A percentile compares a stretch with the other conserved stretches of the same genome.
phyloP scores from a whole-genome alignment of 805 yeast genomes.

The Candida dajiaensis region DNA sequence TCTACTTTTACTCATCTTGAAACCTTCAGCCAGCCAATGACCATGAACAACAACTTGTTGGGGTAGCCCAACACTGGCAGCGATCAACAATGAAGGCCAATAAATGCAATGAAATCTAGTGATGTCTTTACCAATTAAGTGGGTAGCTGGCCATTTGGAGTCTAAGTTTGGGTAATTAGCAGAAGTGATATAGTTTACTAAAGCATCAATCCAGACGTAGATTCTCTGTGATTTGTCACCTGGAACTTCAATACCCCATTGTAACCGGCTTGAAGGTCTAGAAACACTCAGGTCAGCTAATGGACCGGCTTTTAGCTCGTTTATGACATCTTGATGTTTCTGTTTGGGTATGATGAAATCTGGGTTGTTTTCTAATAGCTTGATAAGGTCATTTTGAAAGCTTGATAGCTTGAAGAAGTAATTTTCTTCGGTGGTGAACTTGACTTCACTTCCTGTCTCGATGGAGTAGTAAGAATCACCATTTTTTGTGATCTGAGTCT shows the following conservation, averaged over 20 bases:
- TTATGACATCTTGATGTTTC: constrained; percentile 47
- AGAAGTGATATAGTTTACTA: constrained; percentile 76
- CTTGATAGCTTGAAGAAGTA: constrained; percentile 74
- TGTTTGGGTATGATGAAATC: constrained; percentile 61
- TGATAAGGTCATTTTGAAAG: constrained; percentile 51
- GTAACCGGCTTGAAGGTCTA: constrained; percentile 67
- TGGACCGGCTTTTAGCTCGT: constrained; percentile 44
- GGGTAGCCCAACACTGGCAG: constrained; percentile 71
- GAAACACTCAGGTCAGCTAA: constrained; percentile 79
- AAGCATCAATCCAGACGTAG: constrained; percentile 97
- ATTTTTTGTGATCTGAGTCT: constrained; percentile 49
- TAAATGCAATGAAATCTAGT: constrained; percentile 82
- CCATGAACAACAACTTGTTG: constrained; percentile 79
- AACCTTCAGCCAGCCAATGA: constrained; percentile 88
- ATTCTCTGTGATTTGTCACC: constrained; percentile 69
- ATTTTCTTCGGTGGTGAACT: constrained; percentile 72
- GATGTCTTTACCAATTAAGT: constrained; percentile 90
- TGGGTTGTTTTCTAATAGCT: constrained; percentile 42
- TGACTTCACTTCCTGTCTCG: constrained; percentile 75
- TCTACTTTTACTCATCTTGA: constrained; percentile 87
- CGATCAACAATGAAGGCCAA: constrained; percentile 91
- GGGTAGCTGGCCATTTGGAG: constrained; percentile 37
- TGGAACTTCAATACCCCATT: constrained; percentile 93
- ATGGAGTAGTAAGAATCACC: constrained; percentile 38
- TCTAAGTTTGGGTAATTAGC: constrained; percentile 47